A percentile compares a stretch with the other conserved stretches of the same genome.
Conservation (phyloP, 1,284 basidiomycete species). For the Agroathelia rolfsii region DNA sequence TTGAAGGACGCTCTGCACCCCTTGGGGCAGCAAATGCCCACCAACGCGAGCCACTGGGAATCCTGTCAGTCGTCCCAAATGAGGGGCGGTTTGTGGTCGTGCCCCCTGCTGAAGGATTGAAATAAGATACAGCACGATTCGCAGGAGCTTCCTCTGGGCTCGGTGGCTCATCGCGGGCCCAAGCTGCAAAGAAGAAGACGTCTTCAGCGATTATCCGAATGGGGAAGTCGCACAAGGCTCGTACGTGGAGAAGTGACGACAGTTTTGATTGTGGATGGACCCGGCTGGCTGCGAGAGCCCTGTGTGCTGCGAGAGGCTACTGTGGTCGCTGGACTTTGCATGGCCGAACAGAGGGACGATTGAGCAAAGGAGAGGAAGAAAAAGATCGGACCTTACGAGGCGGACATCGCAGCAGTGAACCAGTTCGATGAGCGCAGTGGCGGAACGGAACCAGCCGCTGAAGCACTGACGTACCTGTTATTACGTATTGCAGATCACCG, state of each 20-base stretch:
- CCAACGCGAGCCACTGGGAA: constrained; percentile 43
- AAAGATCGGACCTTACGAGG: constrained; percentile 10
- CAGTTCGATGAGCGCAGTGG: not conserved
- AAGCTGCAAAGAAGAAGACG: constrained; percentile 37
- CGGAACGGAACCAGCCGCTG: no score
- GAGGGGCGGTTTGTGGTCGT: constrained; percentile 45
- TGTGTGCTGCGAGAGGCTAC: no score
- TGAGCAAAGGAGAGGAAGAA: constrained; percentile 12
- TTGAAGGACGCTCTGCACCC: not conserved
- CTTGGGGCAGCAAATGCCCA: constrained; percentile 44
- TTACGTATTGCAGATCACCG: no score
- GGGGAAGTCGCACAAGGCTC: constrained; percentile 19
- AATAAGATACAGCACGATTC: constrained; percentile 23
- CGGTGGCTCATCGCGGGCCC: constrained; percentile 74
- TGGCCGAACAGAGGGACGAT: constrained; percentile 9
- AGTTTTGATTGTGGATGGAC: constrained; percentile 30
- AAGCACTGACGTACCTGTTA: no score
- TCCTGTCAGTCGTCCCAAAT: constrained; percentile 18
- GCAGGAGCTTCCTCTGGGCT: constrained; percentile 42
- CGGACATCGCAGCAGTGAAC: not conserved
- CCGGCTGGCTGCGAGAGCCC: constrained; percentile 14
- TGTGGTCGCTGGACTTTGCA: no score
- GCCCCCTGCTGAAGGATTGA: constrained; percentile 38
- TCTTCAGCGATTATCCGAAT: constrained; percentile 12
- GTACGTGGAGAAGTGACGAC: constrained; percentile 66